phyloP scores from a whole-genome alignment of 768 basidiomycete genomes.

The Kwoniella mangroviensis region DNA sequence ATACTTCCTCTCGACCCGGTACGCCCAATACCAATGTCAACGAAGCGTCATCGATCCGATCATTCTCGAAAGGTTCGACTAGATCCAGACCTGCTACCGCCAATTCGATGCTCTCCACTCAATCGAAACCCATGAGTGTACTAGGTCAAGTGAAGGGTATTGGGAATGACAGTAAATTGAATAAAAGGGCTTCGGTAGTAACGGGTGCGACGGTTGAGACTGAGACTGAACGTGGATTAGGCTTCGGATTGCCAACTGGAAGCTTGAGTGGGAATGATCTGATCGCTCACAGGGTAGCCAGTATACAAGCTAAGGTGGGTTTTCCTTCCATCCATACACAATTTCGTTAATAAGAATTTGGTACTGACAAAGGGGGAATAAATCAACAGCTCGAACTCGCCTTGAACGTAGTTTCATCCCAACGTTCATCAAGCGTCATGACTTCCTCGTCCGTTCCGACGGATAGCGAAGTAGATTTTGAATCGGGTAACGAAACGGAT shows the following conservation, averaged over 20 bases:
- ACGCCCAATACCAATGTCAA: slow-evolving; percentile 12
- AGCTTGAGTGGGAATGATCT: slow-evolving; percentile 69
- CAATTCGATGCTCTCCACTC: slow-evolving; percentile 9
- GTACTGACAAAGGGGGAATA: not conserved
- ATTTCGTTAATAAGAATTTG: too few relatives aligned
- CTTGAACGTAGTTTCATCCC: slow-evolving; percentile 13
- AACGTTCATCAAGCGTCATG: slow-evolving; percentile 16
- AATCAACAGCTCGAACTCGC: slow-evolving; percentile 14
- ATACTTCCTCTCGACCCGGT: slow-evolving; percentile 15
- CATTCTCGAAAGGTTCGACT: not conserved
- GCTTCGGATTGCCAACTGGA: not conserved
- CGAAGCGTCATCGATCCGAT: slow-evolving; percentile 7
- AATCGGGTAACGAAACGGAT: slow-evolving; percentile 6
- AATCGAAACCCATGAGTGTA: slow-evolving; percentile 6
- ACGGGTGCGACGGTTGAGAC: slow-evolving; percentile 68
- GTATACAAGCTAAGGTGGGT: slow-evolving; percentile 86
- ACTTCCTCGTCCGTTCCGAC: slow-evolving; percentile 1
- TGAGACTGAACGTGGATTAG: slow-evolving; percentile 72
- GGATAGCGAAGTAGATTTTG: not conserved
- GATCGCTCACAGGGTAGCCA: slow-evolving; percentile 82
- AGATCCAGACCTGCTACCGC: slow-evolving; percentile 5
- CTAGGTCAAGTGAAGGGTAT: slow-evolving; percentile 11
- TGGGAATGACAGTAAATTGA: not conserved
- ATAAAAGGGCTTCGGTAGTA: slow-evolving; percentile 12
- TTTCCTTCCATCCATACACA: not conserved